Conservation (phyloP, 148 eudicot species). For the Drosera capensis region DNA sequence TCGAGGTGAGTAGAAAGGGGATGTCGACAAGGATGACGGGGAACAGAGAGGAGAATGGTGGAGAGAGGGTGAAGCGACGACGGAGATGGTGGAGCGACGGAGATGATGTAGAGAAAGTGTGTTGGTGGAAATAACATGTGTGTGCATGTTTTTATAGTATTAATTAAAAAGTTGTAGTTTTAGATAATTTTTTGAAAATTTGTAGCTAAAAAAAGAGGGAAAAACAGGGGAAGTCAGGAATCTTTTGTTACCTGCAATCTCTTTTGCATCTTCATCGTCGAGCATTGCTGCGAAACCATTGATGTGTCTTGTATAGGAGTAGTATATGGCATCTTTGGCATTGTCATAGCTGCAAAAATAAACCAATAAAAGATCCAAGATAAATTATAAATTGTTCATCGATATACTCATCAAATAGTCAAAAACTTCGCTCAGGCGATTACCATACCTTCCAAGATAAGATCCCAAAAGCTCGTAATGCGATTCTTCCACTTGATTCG, state of each 20-base stretch:
- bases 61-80: too few relatives aligned
- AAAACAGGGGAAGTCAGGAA: constrained; percentile 1
- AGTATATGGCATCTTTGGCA: constrained; percentile 56
- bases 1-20: too few relatives aligned
- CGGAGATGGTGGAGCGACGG: too few relatives aligned
- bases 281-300: constrained; percentile 87
- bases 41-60: too few relatives aligned
- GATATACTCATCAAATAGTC: background rate
- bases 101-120: too few relatives aligned
- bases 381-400: background rate
- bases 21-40: too few relatives aligned
- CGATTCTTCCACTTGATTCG: constrained; percentile 28
- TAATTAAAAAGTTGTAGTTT: background rate
- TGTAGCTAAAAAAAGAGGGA: background rate
- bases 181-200: background rate
- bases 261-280: constrained; percentile 43
- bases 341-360: constrained; percentile 13
- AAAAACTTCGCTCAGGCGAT: too few relatives aligned
- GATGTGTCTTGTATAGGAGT: constrained; percentile 76
- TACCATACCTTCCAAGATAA: constrained; percentile 45
- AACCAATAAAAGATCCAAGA: constrained; percentile 1
- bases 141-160: background rate
- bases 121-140: too few relatives aligned
- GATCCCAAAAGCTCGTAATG: constrained; percentile 56
- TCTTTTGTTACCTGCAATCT: constrained; percentile 39